These are phyloP conservation scores for Penicillium frequentans DNA, from an alignment of 2,329 filamentous ascomycete genomes.

Conservation along the genomic window DNA sequence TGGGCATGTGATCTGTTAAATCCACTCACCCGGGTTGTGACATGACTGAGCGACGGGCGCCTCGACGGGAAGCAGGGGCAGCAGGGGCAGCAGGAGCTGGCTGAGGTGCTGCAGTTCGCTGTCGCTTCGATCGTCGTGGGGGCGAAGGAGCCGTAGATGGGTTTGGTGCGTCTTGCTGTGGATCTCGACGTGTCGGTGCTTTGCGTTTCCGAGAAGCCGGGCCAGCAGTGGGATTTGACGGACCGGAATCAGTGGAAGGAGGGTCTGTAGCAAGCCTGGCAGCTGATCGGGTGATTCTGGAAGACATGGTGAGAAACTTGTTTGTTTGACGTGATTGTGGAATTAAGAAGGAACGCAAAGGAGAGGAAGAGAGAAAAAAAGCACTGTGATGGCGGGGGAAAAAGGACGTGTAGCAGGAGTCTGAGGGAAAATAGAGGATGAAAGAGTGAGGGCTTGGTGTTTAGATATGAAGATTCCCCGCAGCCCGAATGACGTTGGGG, in stretches of 20 bases:
- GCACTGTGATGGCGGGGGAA: not conserved
- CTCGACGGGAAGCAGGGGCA: slow-evolving; percentile 46
- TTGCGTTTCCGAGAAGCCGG: slow-evolving; percentile 73
- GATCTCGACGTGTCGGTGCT: slow-evolving; percentile 55
- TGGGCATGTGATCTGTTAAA: slow-evolving; percentile 4
- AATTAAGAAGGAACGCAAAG: not conserved
- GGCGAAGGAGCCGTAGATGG: slow-evolving; percentile 31
- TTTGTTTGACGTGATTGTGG: slow-evolving; percentile 13
- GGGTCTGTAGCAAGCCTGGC: slow-evolving; percentile 79
- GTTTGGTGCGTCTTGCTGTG: slow-evolving; percentile 38
- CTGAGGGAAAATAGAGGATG: not conserved
- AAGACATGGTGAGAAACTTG: slow-evolving; percentile 85
- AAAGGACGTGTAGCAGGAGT: not conserved
- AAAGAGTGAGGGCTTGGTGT: not conserved
- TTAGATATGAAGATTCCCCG: not conserved
- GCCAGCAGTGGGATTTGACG: slow-evolving; percentile 43
- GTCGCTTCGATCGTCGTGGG: slow-evolving; percentile 68
- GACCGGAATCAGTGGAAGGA: slow-evolving; percentile 43
- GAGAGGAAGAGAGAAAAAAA: not conserved
- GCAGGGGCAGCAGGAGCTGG: slow-evolving; percentile 40
- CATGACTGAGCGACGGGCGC: slow-evolving; percentile 38
- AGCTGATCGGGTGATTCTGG: slow-evolving; percentile 94
- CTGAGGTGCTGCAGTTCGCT: slow-evolving; percentile 60
- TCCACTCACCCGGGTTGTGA: slow-evolving; percentile 43
- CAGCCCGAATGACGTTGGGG: not conserved